Evolutionary conservation across 768 basidiomycete genomes (phyloP).

Genomic region (Tricholoma sp.): DNA sequence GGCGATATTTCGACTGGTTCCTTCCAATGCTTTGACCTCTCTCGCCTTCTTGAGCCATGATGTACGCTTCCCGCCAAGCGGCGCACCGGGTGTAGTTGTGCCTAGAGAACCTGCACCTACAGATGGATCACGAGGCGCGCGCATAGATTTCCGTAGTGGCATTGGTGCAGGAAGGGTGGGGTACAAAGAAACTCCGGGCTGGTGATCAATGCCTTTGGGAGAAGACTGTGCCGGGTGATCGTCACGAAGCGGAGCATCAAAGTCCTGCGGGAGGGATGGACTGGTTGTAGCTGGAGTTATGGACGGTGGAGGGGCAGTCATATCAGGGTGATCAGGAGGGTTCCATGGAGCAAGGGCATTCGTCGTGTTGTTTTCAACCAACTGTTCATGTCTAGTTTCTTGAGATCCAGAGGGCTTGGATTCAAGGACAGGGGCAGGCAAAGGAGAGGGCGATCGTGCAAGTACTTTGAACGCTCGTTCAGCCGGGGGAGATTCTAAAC

Average conservation of each 20-base stretch:
- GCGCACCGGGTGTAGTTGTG: conserved; percentile 36
- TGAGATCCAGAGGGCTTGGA: not conserved
- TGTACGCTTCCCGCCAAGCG: conserved; percentile 56
- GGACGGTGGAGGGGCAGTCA: conserved; percentile 4
- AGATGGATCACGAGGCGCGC: conserved; percentile 42
- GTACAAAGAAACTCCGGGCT: conserved; percentile 40
- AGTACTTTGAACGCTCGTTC: conserved; percentile 1
- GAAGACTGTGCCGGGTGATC: conserved; percentile 17
- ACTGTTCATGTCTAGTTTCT: not conserved
- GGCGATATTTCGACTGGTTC: conserved; percentile 33
- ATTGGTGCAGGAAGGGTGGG: conserved; percentile 65
- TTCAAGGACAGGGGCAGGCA: not conserved
- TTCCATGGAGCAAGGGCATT: conserved; percentile 11
- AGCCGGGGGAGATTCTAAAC: conserved; percentile 30
- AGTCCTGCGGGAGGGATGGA: conserved; percentile 13
- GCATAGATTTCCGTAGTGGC: conserved; percentile 65
- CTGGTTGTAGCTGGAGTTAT: conserved; percentile 2
- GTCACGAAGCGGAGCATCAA: conserved; percentile 31
- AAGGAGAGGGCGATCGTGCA: not conserved
- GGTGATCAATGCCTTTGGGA: conserved; percentile 27
- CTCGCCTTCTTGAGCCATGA: conserved; percentile 80
- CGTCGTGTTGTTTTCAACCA: conserved; percentile 1
- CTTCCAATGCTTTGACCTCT: conserved; percentile 66
- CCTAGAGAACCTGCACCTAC: conserved; percentile 25
- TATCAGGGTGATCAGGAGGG: not conserved